Evolutionary conservation across 192 early-diverging fungal species (phyloP).

Genomic region (Backusella psychrophila): DNA sequence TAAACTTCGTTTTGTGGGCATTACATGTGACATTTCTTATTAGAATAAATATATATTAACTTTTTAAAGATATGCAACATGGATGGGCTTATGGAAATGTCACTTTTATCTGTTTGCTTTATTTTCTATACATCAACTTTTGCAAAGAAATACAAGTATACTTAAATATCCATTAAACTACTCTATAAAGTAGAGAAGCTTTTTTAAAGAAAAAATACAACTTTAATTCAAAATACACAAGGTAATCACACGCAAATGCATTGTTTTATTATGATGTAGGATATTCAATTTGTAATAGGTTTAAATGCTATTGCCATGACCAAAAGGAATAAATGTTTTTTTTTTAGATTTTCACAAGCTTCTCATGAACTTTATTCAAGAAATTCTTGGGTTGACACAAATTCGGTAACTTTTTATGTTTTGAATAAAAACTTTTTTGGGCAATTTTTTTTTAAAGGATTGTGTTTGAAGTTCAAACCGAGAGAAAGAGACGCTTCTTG

Average conservation of each 20-base stretch:
- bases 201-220: no score
- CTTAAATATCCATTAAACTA: no score
- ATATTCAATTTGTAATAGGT: background rate
- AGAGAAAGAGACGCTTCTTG: background rate
- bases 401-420: background rate
- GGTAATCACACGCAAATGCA: no score
- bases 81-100: no score
- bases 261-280: background rate
- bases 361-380: background rate
- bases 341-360: background rate
- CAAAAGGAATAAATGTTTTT: background rate
- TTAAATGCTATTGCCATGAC: background rate
- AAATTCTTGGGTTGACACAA: background rate
- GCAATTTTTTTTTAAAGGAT: background rate
- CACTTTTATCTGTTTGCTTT: no score
- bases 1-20: constrained; percentile 45
- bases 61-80: background rate
- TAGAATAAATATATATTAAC: background rate
- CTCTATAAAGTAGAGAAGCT: no score
- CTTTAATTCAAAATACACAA: no score
- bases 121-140: no score
- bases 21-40: constrained; percentile 38
- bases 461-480: background rate
- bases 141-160: no score
- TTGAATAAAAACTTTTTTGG: background rate